These are phyloP conservation scores for Vicia faba DNA, from an alignment of 306 rosid genomes.

Conservation along the genomic window DNA sequence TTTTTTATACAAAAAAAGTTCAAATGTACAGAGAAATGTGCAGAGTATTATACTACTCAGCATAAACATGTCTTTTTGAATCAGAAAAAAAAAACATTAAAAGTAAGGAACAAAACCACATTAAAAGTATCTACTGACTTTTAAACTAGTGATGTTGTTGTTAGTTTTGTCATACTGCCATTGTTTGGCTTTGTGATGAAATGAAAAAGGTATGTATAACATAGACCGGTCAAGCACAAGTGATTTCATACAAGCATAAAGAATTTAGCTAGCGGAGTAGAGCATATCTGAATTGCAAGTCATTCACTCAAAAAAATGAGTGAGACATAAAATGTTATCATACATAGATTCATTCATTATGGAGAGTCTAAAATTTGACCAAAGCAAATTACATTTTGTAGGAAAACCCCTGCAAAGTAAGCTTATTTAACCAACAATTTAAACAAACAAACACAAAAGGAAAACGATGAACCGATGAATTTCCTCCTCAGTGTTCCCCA, in stretches of 20 bases:
- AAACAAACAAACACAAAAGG: not conserved
- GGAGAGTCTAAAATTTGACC: constrained; percentile 21
- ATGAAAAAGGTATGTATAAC: too few relatives aligned
- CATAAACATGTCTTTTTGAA: too few relatives aligned
- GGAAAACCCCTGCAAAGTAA: constrained; percentile 26
- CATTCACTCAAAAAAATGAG: not conserved
- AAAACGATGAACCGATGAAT: constrained; percentile 11
- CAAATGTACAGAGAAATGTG: not conserved
- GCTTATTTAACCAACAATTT: constrained; percentile 12
- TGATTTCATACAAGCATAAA: too few relatives aligned
- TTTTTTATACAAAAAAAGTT: not conserved
- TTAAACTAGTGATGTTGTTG: too few relatives aligned
- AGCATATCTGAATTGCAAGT: not conserved
- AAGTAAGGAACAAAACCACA: not conserved
- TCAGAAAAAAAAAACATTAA: too few relatives aligned
- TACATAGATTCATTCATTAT: constrained; percentile 21
- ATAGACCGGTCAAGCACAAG: too few relatives aligned
- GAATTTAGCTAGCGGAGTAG: not conserved
- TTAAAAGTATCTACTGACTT: too few relatives aligned
- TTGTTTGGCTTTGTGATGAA: too few relatives aligned
- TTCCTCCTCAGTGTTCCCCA: constrained; percentile 35
- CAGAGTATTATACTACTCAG: too few relatives aligned
- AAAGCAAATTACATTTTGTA: not conserved
- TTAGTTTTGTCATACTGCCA: too few relatives aligned
- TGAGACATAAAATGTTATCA: constrained; percentile 26